phyloP scores from a whole-genome alignment of 2,329 filamentous ascomycete genomes.

The Neurospora sp. region DNA sequence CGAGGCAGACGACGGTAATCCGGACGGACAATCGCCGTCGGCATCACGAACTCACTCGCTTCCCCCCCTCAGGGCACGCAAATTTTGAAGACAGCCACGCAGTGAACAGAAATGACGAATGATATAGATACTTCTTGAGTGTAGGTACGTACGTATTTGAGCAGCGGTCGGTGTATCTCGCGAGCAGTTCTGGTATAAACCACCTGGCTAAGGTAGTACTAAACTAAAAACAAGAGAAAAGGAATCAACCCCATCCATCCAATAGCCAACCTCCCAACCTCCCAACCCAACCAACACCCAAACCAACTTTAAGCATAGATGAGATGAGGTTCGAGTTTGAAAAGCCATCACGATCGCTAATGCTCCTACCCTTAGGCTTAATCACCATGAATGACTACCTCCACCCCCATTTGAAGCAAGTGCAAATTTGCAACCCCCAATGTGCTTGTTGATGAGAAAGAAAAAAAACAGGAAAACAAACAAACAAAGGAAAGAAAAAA shows the following conservation, averaged over 20 bases:
- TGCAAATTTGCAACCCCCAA: neutral
- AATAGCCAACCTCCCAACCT: neutral
- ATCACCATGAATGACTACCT: neutral
- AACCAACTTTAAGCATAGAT: neutral
- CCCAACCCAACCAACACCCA: neutral
- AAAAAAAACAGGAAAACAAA: neutral
- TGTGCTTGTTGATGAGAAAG: neutral
- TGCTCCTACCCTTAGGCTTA: neutral
- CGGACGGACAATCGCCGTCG: too few relatives aligned
- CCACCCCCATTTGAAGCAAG: neutral
- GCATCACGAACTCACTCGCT: too few relatives aligned
- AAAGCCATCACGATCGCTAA: neutral
- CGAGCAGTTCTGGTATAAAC: neutral
- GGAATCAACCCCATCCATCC: neutral
- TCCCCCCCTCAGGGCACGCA: too few relatives aligned
- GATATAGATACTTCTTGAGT: neutral
- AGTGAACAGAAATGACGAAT: neutral
- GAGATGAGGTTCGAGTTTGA: neutral
- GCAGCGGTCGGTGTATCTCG: neutral
- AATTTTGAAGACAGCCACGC: neutral
- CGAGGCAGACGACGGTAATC: too few relatives aligned
- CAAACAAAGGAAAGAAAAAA: neutral
- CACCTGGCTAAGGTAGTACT: neutral
- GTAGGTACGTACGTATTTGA: neutral
- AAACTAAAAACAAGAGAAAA: neutral